Base-by-base conservation (phyloP, 1,284 basidiomycete genomes). In the Ceratobasidium sp. region DNA sequence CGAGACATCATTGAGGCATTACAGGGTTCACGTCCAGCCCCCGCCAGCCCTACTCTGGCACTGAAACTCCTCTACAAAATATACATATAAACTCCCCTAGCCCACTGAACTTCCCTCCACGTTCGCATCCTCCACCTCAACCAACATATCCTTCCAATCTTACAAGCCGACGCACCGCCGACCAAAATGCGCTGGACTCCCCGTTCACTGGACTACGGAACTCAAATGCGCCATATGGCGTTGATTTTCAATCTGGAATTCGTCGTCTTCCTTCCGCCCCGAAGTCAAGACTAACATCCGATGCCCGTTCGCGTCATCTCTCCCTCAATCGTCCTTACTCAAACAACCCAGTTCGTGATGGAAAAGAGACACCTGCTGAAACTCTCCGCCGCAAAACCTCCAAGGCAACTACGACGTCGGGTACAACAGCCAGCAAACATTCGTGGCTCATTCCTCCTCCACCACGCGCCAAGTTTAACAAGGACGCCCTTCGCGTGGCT, bases 171-270 rank as follows among this genome's bases (percentile, higher is more conserved):
- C 28, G 45, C 45, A 45, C 16, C 5, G 26, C 30, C 41, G 52
- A 57, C 52, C 64, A 69, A 34, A 69, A 69, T 39, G 50, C 52
- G 23, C 39, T 69, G 50, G 64, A 69, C 26, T 69, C 64, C 5
- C 64, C 64, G 12, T 69, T 69, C 26, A 16, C 57, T 50, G 64
- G 57, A 45, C 52, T 28, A 32, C 60, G 60, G 1, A 64, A 50
- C 26, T 45, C 45, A 30, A 30, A 12, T 28, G 21, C 34, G 28
- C 32, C 62, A 2, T 18, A 10, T 23, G 28, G 46, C 16, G 16
- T 26, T 3, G 18, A 9, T 5, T 21, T 53, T 26, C 23, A 26
- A 30, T 30, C 23, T 52, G 28, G 16, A 26, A 6, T 34, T n/a
- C 62, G 62, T 46, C 50, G 64, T n/a, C n/a, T 36, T n/a, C 45